Evolutionary conservation across 331 rosid species (phyloP), one percentile per base, ranked within the genome.

Genomic region (Telfairia occidentalis): DNA sequence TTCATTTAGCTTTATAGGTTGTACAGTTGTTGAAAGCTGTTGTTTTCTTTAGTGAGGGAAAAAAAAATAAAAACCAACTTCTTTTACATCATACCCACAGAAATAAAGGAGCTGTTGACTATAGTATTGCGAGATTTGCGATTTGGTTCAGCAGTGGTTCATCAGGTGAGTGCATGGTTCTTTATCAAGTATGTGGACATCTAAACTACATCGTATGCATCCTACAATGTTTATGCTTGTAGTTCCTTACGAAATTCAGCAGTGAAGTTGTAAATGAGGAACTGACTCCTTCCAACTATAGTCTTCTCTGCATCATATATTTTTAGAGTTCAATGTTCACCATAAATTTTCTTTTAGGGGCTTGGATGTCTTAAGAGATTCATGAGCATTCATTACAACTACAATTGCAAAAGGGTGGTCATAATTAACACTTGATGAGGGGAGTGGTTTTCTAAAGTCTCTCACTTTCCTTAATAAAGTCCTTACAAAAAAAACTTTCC

Each of bases 81-180:
- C 38, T 74, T 42, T 79, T 79, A 60, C 52, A 55, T 78, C 77
- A 57, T 26, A 30, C 80, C 73, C 58, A 77, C 96, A 94, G 98
- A 94, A 84, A 91, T 88, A 82, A 94, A 90, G 81, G 97, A 94
- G 79, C 73, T 90, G 42, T 77, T 94, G 82, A 72, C 96, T 77
- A 50, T 94, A 71, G 92, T 83, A 75, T 83, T 94, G 84, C 83
- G 76, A 80, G 97, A 85, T 83, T 89, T 94, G 78, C 74, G 83
- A 57, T 94, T 94, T 78, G 90, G 89, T 85, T 81, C 96, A 23
- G 98, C 96, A 15, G 98, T 95, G 82, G 98, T 95, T 60, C 97
- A 95, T 85, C 98, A 95, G 90, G 93, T 92, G 81, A 71, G 89
- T 18, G 58, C 72, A 4, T 53, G 63, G 63, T 58, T 38, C 12